Evolutionary conservation across 1,284 basidiomycete species (phyloP).

Genomic region (Apiotrichum mycotoxinovorans): DNA sequence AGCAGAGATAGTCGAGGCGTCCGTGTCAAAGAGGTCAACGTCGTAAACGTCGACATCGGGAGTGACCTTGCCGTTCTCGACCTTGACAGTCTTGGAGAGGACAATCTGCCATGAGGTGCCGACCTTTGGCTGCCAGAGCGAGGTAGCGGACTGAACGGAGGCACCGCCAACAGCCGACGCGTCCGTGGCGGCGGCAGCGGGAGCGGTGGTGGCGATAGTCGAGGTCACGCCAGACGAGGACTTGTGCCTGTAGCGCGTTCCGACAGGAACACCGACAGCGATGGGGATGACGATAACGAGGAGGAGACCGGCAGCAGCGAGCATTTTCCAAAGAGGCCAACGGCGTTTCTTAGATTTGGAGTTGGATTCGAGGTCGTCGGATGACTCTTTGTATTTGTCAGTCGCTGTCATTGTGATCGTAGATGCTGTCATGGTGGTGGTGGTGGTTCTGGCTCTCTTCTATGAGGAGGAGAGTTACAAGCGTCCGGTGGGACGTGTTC

Average conservation of each 20-base stretch:
- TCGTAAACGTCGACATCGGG: conserved; percentile 10
- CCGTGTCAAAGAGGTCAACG: conserved; percentile 11
- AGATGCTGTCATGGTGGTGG: no score
- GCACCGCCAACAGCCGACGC: background rate
- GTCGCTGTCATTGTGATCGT: background rate
- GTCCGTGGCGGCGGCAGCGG: background rate
- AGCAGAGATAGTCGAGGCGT: background rate
- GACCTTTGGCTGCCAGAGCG: conserved; percentile 1
- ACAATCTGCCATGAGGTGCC: conserved; percentile 11
- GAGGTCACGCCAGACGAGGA: background rate
- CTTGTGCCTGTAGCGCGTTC: background rate
- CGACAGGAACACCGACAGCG: conserved; percentile 2
- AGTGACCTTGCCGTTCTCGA: background rate
- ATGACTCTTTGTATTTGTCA: background rate
- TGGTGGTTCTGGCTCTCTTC: no score
- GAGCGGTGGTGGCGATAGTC: background rate
- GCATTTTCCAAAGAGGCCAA: conserved; percentile 7
- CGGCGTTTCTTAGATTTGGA: background rate
- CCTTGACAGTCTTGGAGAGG: background rate
- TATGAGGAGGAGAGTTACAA: no score
- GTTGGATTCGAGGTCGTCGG: conserved; percentile 2
- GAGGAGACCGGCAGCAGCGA: conserved; percentile 5
- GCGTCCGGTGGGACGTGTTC: no score
- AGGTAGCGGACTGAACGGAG: background rate
- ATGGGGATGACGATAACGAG: conserved; percentile 6